phyloP scores from a whole-genome alignment of 768 basidiomycete genomes.

The Rhizopogon vesiculosus region DNA sequence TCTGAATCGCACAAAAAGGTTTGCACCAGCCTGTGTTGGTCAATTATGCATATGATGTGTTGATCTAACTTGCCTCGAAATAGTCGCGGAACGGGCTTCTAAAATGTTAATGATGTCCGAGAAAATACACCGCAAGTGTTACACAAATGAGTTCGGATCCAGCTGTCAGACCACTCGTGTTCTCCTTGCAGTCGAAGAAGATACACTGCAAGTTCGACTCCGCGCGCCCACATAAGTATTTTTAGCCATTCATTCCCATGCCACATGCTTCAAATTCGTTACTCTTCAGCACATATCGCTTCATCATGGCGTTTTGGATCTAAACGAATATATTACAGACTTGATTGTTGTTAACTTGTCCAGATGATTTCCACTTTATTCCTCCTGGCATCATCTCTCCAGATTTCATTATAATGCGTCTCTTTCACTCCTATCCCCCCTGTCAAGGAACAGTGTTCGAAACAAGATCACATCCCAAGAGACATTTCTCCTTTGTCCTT shows the following conservation, averaged over 20 bases:
- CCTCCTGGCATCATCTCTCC: constrained; percentile 1
- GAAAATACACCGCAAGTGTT: constrained; percentile 18
- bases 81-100: constrained; percentile 10
- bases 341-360: background rate
- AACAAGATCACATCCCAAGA: constrained; percentile 25
- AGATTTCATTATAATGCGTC: constrained; percentile 15
- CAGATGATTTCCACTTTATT: background rate
- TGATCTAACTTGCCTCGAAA: constrained; percentile 15
- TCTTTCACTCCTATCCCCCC: constrained; percentile 8
- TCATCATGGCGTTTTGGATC: background rate
- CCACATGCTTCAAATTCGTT: background rate
- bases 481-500: constrained; percentile 53
- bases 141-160: constrained; percentile 23
- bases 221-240: too few relatives aligned
- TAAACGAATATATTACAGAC: constrained; percentile 6
- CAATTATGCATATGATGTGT: background rate
- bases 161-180: constrained; percentile 7
- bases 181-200: too few relatives aligned
- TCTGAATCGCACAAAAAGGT: background rate
- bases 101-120: constrained; percentile 21
- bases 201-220: too few relatives aligned
- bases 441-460: constrained; percentile 15
- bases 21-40: constrained; percentile 13
- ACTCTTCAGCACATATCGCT: background rate
- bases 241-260: too few relatives aligned